Percentiles rank a stretch among this genome's conserved stretches.
phyloP scores from a whole-genome alignment of 257 asterid species.

The Salvia rosmarinus region DNA sequence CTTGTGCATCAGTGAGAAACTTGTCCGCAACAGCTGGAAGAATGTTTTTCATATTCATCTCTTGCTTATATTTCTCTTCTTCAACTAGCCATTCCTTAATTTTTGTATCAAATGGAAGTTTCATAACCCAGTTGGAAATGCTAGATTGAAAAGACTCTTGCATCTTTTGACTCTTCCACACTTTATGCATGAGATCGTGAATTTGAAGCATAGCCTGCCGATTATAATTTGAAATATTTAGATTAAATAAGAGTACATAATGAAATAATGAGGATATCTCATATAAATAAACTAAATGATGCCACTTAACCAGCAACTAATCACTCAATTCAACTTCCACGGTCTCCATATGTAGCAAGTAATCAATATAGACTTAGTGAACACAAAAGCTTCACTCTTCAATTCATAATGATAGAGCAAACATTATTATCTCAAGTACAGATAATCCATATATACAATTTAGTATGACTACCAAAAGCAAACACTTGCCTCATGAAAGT shows the following conservation, averaged over 20 bases:
- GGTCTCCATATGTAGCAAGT: not conserved
- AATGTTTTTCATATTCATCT: constrained; percentile 74
- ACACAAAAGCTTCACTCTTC: constrained; percentile 23
- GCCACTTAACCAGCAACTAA: not conserved
- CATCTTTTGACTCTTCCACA: constrained; percentile 66
- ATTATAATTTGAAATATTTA: constrained; percentile 26
- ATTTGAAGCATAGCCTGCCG: constrained; percentile 95
- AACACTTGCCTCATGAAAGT: constrained; percentile 85
- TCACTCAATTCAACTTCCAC: no score
- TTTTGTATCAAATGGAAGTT: constrained; percentile 86
- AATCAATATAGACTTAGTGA: not conserved
- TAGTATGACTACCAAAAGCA: constrained; percentile 16
- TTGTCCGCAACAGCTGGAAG: constrained; percentile 95
- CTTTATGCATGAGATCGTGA: constrained; percentile 84
- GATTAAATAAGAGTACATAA: not conserved
- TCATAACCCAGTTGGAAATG: constrained; percentile 78
- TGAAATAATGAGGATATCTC: not conserved
- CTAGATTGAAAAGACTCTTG: constrained; percentile 69
- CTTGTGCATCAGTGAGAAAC: constrained; percentile 71
- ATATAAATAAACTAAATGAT: constrained; percentile 13
- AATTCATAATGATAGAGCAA: constrained; percentile 20
- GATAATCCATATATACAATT: constrained; percentile 20
- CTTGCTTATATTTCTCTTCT: constrained; percentile 91
- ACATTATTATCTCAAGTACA: not conserved
- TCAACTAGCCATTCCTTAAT: constrained; percentile 91